Evolutionary conservation across 805 yeast genomes (phyloP), one percentile per base, ranked within the genome.

Genomic region (Metschnikowia colocasiae): DNA sequence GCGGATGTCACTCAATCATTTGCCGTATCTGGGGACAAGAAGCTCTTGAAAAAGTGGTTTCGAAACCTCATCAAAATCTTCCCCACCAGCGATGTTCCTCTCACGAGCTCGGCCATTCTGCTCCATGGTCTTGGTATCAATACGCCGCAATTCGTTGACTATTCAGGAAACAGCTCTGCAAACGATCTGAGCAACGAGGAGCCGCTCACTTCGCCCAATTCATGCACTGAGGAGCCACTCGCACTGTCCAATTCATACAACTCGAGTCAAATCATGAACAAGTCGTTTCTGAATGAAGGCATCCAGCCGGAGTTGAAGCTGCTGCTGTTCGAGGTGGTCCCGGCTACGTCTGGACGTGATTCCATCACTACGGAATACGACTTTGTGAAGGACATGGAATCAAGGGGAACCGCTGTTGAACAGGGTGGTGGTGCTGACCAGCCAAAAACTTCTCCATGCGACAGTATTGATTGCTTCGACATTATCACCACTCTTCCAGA

Each of bases 51-150:
- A 4, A 50, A 47, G 3, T 72, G 77, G 77, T 59, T 49, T 40
- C 48, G 53, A 12, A 65, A 63, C 56, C 59, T 72, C 53, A 50
- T 60, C 22, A 33, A 33, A 2, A 65, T 72, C 9, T 72, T 70
- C 52, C 74, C 75, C 2, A 40, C 59, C 4, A 29, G 37, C n/a
- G 46, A 49, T n/a, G 47, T 40, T 13, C 45, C 52, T 6, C 47
- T 48, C n/a, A 26, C 45, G 12, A 48, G 54, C 41, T 39, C 34
- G 19, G 37, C 30, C 9, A 41, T 56, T 19, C 36, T 36, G 40
- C 49, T 52, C 36, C 29, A 19, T 15, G 59, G 59, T 1, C 43
- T 56, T 35, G 59, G 59, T 1, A 56, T 56, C 37, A 48, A 53
- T 35, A 51, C 57, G 7, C 31, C 41, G 10, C 47, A 37, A n/a